phyloP scores from a whole-genome alignment of 257 asterid genomes.

The Nicotiana sylvestris region DNA sequence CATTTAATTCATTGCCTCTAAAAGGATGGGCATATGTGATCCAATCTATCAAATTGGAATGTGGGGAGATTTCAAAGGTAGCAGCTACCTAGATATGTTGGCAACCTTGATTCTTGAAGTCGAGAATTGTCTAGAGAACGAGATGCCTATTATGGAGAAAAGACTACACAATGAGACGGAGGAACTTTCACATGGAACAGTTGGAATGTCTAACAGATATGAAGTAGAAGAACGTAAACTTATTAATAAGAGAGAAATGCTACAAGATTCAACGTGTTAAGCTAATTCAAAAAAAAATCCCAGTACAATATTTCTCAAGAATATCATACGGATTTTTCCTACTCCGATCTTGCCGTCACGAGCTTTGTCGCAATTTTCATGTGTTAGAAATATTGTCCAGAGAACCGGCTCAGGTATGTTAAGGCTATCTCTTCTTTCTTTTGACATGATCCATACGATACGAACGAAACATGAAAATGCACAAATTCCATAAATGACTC shows the following conservation, averaged over 20 bases:
- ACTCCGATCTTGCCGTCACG: no score
- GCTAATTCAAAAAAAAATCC: no score
- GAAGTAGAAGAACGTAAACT: slow-evolving; percentile 67
- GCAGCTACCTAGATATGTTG: slow-evolving; percentile 39
- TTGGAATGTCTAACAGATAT: slow-evolving; percentile 54
- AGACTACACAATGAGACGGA: slow-evolving; percentile 20
- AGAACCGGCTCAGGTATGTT: no score
- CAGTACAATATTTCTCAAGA: no score
- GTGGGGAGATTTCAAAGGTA: slow-evolving; percentile 76
- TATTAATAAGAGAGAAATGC: slow-evolving; percentile 51
- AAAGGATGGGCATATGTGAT: slow-evolving; percentile 77
- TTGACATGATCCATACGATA: no score
- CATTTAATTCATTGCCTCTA: slow-evolving; percentile 62
- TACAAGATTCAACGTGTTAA: no score
- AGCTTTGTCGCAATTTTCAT: no score
- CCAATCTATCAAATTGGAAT: slow-evolving; percentile 58
- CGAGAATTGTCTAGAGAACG: slow-evolving; percentile 49
- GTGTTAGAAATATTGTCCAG: no score
- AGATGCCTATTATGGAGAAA: slow-evolving; percentile 35
- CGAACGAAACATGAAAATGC: no score
- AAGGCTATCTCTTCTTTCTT: no score
- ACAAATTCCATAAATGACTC: no score
- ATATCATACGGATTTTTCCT: no score
- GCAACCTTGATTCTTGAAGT: slow-evolving; percentile 46
- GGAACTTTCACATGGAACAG: slow-evolving; percentile 73